A percentile compares a stretch with the other conserved stretches of the same genome.
Conservation (phyloP, 495 filamentous ascomycete species). For the Letharia lupina region DNA sequence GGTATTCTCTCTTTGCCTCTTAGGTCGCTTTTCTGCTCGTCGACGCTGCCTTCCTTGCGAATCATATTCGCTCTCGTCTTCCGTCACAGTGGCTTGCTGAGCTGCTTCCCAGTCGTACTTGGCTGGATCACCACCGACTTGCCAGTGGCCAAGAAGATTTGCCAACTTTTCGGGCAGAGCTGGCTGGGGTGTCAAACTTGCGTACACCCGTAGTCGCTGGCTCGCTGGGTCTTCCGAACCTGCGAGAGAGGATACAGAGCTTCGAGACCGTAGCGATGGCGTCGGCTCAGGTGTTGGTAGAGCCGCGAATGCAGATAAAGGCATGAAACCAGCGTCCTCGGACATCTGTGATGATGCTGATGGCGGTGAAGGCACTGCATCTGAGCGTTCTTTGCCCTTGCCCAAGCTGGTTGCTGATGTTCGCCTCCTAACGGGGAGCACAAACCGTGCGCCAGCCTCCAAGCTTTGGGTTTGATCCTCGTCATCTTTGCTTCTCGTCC, state of each 20-base stretch:
- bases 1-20: constrained; percentile 28
- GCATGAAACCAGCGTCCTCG: not conserved
- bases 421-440: constrained; percentile 9
- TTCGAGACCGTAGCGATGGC: constrained; percentile 15
- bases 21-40: constrained; percentile 20
- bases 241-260: constrained; percentile 12
- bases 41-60: constrained; percentile 15
- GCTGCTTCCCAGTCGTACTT: constrained; percentile 36
- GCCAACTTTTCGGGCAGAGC: constrained; percentile 26
- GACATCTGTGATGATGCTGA: constrained; percentile 5
- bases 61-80: constrained; percentile 24
- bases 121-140: constrained; percentile 32
- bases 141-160: constrained; percentile 40
- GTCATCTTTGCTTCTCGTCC: not conserved
- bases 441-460: not conserved
- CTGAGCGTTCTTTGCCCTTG: constrained; percentile 8
- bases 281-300: constrained; percentile 17
- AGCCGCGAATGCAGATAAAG: constrained; percentile 17
- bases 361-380: not conserved
- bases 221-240: constrained; percentile 20
- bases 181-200: constrained; percentile 27
- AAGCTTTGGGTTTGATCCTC: not conserved
- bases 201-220: constrained; percentile 31
- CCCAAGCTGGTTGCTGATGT: not conserved
- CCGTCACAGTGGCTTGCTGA: constrained; percentile 22